Evolutionary conservation across 1,139 yeast genomes (phyloP), one percentile per base, ranked within the genome.

Genomic region (Magnusiomyces fungicola): DNA sequence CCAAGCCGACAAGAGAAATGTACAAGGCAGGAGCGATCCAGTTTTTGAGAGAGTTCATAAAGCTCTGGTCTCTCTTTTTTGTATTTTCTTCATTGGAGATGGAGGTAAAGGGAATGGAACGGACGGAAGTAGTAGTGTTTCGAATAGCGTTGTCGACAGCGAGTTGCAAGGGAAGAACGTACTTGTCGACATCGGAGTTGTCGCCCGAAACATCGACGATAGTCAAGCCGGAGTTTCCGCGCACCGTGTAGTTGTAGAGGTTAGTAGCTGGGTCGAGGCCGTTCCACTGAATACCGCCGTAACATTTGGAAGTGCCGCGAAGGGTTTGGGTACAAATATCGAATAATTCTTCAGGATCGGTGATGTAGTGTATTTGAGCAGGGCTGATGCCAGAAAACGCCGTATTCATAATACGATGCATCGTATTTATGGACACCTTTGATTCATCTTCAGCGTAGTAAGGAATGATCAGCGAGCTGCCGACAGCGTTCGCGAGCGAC

Each of bases 1-100:
- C 58, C 16, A 65, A 65, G 21, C 71, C 71, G 50, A 67, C 61
- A 62, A 67, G 60, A 33, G 63, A 54, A 1, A 67, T 55, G 47
- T 66, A 65, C 45, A 67, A 48, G 0, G 69, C 70, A 2, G 70
- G 69, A 4, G 69, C 64, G 2, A 66, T 53, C 59, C 66, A 66
- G 49, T 62, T 60, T 44, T 54, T 51, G 16, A 65, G 54, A 10
- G 61, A 53, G 21, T 60, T 58, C 58, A 66, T 59, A 48, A 58
- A 67, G 43, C 56, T 53, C 21, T 50, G 47, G 45, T 65, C 60
- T 19, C 57, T 54, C 29, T 56, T 55, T 22, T 59, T 52, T 6
- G 56, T 47, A 39, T 59, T 57, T 49, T 60, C 54, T n/a, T 55
- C 54, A 32, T 62, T 56, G 10, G 66, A 50, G 25, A 56, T 43